A percentile compares a stretch with the other conserved stretches of the same genome.
These are phyloP conservation scores for Diaporthe capsici DNA, from an alignment of 2,329 filamentous ascomycete genomes.

Conservation along the genomic window DNA sequence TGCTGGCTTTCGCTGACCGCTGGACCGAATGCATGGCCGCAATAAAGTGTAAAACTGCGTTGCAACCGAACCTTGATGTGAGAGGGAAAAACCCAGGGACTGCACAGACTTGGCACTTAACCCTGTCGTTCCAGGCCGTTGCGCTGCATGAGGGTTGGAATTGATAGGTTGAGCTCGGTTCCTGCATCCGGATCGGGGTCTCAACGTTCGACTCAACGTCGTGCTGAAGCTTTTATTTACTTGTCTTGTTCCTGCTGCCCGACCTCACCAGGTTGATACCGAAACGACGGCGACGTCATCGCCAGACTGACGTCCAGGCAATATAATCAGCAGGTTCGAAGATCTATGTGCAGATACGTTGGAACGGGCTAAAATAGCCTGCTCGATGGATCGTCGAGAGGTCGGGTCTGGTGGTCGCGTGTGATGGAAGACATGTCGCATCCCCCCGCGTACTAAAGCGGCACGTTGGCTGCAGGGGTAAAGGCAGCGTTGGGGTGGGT, in stretches of 20 bases:
- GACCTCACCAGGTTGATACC: background rate
- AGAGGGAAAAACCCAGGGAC: background rate
- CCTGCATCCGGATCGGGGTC: conserved; percentile 22
- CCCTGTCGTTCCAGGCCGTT: background rate
- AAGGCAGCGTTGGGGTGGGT: background rate
- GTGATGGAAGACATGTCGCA: conserved; percentile 4
- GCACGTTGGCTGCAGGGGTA: conserved; percentile 21
- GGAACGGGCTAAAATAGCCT: conserved; percentile 14
- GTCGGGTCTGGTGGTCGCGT: conserved; percentile 6
- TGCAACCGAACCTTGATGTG: background rate
- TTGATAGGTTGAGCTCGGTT: conserved; percentile 21
- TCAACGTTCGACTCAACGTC: background rate
- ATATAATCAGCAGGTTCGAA: background rate
- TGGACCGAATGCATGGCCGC: background rate
- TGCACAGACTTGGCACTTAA: conserved; percentile 9
- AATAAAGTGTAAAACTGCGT: background rate
- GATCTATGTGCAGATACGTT: background rate
- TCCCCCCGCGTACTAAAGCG: conserved; percentile 4
- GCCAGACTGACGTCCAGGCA: background rate
- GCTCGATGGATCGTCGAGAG: background rate
- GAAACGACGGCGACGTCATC: background rate
- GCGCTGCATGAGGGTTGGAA: conserved; percentile 8
- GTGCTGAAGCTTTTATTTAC: background rate
- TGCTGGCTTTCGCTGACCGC: background rate
- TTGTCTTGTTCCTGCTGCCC: background rate